Percentiles rank a stretch among this genome's conserved stretches.
These are phyloP conservation scores for Xylaria sp. DNA, from an alignment of 2,329 filamentous ascomycete genomes.

Conservation along the genomic window DNA sequence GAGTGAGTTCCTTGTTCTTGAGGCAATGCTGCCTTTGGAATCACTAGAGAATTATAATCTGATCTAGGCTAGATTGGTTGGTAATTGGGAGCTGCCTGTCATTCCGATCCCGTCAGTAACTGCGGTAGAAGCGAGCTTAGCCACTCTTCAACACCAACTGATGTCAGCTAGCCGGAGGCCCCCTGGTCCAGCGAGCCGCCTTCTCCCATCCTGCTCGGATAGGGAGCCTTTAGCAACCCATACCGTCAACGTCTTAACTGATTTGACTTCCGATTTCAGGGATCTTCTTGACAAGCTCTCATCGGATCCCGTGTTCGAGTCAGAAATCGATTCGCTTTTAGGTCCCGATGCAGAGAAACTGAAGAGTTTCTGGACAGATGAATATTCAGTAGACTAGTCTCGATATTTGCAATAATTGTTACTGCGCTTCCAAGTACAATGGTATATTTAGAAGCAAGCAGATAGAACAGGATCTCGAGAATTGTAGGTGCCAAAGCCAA, in stretches of 20 bases:
- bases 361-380: conserved; percentile 46
- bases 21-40: neutral
- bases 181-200: conserved; percentile 38
- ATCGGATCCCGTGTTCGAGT: conserved; percentile 38
- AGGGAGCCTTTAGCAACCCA: conserved; percentile 43
- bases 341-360: conserved; percentile 44
- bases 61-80: conserved; percentile 48
- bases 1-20: conserved; percentile 48
- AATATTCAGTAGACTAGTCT: conserved; percentile 44
- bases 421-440: neutral
- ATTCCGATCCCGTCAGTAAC: conserved; percentile 54
- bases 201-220: conserved; percentile 51
- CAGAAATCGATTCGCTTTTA: conserved; percentile 42
- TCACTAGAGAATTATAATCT: conserved; percentile 15
- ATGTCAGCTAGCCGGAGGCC: conserved; percentile 24
- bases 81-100: conserved; percentile 51
- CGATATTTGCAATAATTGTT: neutral
- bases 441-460: neutral
- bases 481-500: neutral
- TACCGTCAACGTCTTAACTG: conserved; percentile 48
- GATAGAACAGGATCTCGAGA: too few species aligned
- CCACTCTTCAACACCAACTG: conserved; percentile 51
- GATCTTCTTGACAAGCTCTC: conserved; percentile 46
- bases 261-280: conserved; percentile 46
- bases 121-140: conserved; percentile 52